These are phyloP conservation scores for Dalbergia oliveri DNA, from an alignment of 306 rosid species.

Conservation along the genomic window DNA sequence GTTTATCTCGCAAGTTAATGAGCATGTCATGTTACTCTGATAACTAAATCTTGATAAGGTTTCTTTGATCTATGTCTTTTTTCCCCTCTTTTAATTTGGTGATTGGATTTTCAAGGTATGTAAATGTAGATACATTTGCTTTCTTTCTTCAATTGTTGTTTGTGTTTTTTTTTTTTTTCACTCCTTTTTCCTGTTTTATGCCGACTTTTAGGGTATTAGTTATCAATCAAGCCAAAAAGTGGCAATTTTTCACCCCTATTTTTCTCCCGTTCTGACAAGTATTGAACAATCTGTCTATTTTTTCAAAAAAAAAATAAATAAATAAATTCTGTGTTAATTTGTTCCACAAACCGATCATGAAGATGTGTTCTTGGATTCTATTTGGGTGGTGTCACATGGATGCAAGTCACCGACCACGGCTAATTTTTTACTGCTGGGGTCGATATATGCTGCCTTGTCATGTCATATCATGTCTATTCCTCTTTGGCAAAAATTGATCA, in stretches of 20 bases:
- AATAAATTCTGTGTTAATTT: not conserved
- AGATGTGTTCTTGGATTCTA: conserved; percentile 24
- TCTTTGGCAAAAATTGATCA: not conserved
- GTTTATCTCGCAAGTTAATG: no score
- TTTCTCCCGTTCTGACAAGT: not conserved
- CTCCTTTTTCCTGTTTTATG: not conserved
- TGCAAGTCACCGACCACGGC: conserved; percentile 18
- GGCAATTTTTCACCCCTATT: not conserved
- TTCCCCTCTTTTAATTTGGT: not conserved
- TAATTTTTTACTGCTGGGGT: conserved; percentile 1
- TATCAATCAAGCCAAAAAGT: conserved; percentile 17
- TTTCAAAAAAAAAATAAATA: not conserved
- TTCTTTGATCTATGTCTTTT: not conserved
- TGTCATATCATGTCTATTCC: conserved; percentile 40
- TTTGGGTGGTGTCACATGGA: conserved; percentile 34
- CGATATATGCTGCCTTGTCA: conserved; percentile 10
- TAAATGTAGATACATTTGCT: not conserved
- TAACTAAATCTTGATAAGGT: no score
- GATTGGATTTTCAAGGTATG: not conserved
- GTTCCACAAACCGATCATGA: not conserved
- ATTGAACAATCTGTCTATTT: not conserved
- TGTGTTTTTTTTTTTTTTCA: not conserved
- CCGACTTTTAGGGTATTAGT: not conserved
- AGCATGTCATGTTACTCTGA: no score
- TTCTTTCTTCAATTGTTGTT: not conserved